Conservation (phyloP, 2,329 filamentous ascomycete species). For the Chaetomiaceae sp. region DNA sequence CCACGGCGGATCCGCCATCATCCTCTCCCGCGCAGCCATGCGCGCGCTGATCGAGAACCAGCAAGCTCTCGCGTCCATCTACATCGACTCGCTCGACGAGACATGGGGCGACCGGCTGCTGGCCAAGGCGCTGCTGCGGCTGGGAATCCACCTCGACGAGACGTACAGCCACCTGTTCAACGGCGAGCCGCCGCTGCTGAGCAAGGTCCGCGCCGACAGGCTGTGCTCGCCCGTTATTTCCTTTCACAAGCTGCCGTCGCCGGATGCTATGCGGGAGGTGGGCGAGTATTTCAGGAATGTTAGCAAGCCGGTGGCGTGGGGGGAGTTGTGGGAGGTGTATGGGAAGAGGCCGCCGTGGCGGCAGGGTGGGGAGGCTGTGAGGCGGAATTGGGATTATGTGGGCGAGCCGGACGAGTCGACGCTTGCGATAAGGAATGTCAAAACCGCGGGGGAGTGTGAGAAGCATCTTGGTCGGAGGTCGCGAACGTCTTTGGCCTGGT, state of each 20-base stretch:
- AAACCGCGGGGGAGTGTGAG: conserved; percentile 19
- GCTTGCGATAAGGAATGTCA: conserved; percentile 24
- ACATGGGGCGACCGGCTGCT: conserved; percentile 53
- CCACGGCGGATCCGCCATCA: conserved; percentile 51
- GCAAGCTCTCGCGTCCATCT: conserved; percentile 40
- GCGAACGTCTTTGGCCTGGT: conserved; percentile 24
- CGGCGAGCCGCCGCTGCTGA: conserved; percentile 47
- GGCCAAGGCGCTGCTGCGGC: conserved; percentile 48
- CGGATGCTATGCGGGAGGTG: conserved; percentile 42
- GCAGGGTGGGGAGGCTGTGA: conserved; percentile 30
- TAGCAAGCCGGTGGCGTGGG: conserved; percentile 44
- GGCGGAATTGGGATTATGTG: conserved; percentile 44
- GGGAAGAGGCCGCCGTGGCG: conserved; percentile 36
- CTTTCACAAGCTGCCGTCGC: conserved; percentile 47
- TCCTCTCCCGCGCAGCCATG: conserved; percentile 50
- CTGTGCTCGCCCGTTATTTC: conserved; percentile 52
- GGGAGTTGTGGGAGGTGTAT: conserved; percentile 48
- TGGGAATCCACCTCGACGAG: conserved; percentile 54
- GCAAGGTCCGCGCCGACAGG: conserved; percentile 45
- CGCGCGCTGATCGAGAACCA: conserved; percentile 41
- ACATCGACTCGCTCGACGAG: conserved; percentile 46
- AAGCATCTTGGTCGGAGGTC: conserved; percentile 13
- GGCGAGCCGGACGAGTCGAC: conserved; percentile 44
- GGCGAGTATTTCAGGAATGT: conserved; percentile 39
- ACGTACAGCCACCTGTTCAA: conserved; percentile 52